Conservation (phyloP, 108 stramenopile genomes). For the Epithemia pelagica region DNA sequence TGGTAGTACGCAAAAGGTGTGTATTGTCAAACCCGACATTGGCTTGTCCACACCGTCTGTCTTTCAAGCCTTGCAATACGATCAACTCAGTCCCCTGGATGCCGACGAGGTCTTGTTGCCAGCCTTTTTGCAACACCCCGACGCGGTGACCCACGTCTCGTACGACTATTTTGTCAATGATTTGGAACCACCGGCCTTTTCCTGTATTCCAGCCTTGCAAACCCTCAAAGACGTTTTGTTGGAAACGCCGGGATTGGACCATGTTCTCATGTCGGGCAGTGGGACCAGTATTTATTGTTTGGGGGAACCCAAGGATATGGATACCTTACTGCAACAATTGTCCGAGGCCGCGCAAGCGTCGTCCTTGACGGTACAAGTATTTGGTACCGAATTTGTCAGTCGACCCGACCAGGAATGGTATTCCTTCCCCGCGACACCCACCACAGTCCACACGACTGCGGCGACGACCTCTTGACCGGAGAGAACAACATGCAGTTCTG, state of each 20-base stretch:
- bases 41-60: constrained; percentile 91
- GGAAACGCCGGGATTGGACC: constrained; percentile 58
- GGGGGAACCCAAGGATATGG: constrained; percentile 59
- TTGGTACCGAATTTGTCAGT: constrained; percentile 57
- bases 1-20: constrained; percentile 49
- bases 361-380: constrained; percentile 34
- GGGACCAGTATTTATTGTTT: constrained; percentile 84
- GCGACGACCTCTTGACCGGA: no score
- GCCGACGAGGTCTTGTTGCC: constrained; percentile 53
- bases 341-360: background rate
- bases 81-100: constrained; percentile 58
- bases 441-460: no score
- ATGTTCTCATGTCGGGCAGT: constrained; percentile 84
- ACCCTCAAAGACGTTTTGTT: constrained; percentile 53
- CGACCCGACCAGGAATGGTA: constrained; percentile 36
- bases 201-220: constrained; percentile 56
- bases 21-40: constrained; percentile 71
- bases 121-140: constrained; percentile 43
- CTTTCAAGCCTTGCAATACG: constrained; percentile 84
- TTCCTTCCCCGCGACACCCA: background rate
- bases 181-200: constrained; percentile 79
- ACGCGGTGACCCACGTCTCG: background rate
- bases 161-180: constrained; percentile 67
- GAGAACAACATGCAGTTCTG: no score
- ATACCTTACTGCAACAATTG: constrained; percentile 51